These are phyloP conservation scores for Punica granatum DNA, from an alignment of 345 rosid genomes.

Conservation along the genomic window DNA sequence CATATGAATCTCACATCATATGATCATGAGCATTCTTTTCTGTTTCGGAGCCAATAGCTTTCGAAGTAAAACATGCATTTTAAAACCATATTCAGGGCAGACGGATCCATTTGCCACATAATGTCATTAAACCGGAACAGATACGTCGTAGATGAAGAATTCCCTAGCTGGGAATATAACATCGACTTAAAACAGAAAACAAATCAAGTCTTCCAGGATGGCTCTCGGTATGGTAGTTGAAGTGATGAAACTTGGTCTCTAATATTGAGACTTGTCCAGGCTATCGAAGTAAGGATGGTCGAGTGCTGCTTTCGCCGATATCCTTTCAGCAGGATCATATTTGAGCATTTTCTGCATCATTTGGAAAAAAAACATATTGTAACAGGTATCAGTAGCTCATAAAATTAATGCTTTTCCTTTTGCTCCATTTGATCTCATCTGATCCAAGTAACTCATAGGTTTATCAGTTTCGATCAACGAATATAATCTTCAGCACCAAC, in stretches of 20 bases:
- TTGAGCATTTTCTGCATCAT: conserved; percentile 68
- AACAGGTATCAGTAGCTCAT: background rate
- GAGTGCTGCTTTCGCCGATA: conserved; percentile 82
- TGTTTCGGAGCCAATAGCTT: too few species aligned
- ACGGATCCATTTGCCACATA: too few species aligned
- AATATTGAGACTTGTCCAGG: conserved; percentile 91
- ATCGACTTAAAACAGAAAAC: background rate
- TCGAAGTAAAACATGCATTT: too few species aligned
- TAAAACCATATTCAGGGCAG: too few species aligned
- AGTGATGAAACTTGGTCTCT: conserved; percentile 5
- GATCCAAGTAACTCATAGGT: background rate
- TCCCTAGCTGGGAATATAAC: background rate
- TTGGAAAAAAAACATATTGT: background rate
- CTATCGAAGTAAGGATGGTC: conserved; percentile 84
- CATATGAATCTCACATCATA: too few species aligned
- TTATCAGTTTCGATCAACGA: background rate
- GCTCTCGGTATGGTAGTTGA: too few species aligned
- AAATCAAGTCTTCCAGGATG: background rate
- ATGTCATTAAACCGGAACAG: too few species aligned
- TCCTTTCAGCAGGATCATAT: conserved; percentile 79
- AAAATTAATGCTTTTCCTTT: background rate
- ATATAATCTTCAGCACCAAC: background rate
- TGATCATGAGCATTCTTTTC: too few species aligned
- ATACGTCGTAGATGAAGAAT: background rate
- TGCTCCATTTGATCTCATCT: background rate